Percentiles rank a stretch among this genome's conserved stretches.
phyloP scores from a whole-genome alignment of 139 green algal species.

The Coelastrella sp. region DNA sequence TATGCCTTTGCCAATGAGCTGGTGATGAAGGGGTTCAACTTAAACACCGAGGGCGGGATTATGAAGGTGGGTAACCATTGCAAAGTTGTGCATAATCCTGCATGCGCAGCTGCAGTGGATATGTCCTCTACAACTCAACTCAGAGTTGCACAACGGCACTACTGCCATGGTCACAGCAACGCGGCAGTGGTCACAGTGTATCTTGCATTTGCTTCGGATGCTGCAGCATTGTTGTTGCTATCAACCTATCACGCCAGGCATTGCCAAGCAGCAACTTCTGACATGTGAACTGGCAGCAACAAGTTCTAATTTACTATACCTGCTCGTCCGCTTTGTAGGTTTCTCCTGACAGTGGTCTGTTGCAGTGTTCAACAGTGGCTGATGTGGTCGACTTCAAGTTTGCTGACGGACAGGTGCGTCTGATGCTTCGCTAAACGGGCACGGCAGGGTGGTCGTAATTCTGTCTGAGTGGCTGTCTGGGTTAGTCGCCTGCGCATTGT shows the following conservation, averaged over 20 bases:
- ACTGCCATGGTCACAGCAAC: too few relatives aligned
- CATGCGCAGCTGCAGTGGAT: too few relatives aligned
- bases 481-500: not conserved
- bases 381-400: constrained; percentile 62
- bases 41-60: constrained; percentile 76
- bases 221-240: too few relatives aligned
- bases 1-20: constrained; percentile 63
- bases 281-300: too few relatives aligned
- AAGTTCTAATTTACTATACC: too few relatives aligned
- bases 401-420: constrained; percentile 23
- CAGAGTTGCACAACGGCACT: too few relatives aligned
- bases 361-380: constrained; percentile 82
- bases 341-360: constrained; percentile 78
- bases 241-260: too few relatives aligned
- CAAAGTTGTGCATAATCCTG: not conserved
- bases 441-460: not conserved
- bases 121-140: too few relatives aligned
- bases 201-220: too few relatives aligned
- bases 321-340: constrained; percentile 53
- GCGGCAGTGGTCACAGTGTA: too few relatives aligned
- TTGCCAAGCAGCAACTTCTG: too few relatives aligned
- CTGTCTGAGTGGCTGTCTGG: not conserved
- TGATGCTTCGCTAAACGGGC: not conserved
- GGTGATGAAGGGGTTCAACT: constrained; percentile 61
- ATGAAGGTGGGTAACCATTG: constrained; percentile 61